phyloP scores from a whole-genome alignment of 192 early-diverging fungal genomes.

The Chytriomyces sp. region DNA sequence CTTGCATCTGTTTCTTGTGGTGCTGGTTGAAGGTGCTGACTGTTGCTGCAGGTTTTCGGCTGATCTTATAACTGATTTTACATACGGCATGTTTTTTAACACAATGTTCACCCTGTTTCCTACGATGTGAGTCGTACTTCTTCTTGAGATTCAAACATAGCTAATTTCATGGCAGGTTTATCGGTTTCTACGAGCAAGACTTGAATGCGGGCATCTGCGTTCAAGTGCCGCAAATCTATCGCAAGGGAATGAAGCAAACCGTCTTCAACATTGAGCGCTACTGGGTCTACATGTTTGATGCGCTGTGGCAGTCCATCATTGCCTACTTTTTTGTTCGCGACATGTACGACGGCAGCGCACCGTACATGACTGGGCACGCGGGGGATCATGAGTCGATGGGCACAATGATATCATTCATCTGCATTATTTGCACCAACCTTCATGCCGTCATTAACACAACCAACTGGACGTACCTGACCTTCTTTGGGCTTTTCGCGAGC shows the following conservation, averaged over 20 bases:
- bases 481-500: conserved; percentile 66
- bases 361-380: conserved; percentile 58
- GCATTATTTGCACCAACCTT: conserved; percentile 82
- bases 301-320: conserved; percentile 89
- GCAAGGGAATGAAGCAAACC: conserved; percentile 81
- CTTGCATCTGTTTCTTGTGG: background rate
- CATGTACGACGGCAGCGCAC: conserved; percentile 59
- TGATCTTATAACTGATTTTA: conserved; percentile 65
- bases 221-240: conserved; percentile 70
- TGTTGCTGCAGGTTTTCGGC: conserved; percentile 53
- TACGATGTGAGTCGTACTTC: conserved; percentile 55
- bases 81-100: conserved; percentile 91
- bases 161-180: conserved; percentile 25
- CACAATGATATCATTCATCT: conserved; percentile 76
- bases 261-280: conserved; percentile 86
- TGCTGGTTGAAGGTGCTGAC: background rate
- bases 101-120: conserved; percentile 90
- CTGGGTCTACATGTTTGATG: conserved; percentile 86
- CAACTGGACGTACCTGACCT: conserved; percentile 85
- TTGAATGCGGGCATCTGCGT: conserved; percentile 61
- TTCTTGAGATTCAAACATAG: background rate
- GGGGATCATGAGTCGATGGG: conserved; percentile 72
- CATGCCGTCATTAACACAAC: conserved; percentile 78
- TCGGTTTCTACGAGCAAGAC: conserved; percentile 73
- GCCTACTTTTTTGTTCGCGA: conserved; percentile 78